These are phyloP conservation scores for Melampsora larici-populina DNA, from an alignment of 1,284 basidiomycete genomes.

Conservation along the genomic window DNA sequence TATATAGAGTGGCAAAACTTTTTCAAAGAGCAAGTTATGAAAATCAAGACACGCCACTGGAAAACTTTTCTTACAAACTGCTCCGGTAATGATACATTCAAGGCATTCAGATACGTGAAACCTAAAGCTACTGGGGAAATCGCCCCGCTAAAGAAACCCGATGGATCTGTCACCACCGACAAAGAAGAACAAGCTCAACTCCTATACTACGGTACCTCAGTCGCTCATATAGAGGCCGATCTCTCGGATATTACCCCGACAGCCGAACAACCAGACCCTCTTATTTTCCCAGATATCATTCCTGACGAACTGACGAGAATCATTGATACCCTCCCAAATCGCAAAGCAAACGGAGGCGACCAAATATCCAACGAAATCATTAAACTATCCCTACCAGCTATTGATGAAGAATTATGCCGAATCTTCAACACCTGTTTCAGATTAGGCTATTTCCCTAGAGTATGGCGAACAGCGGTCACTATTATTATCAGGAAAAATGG, in stretches of 20 bases:
- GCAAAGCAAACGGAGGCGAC: neutral
- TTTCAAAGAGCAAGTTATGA: neutral
- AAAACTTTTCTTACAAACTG: neutral
- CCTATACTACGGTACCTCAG: neutral
- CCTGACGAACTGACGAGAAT: neutral
- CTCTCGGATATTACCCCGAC: neutral
- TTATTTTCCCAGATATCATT: neutral
- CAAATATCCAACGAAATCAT: conserved; percentile 12
- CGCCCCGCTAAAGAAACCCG: neutral
- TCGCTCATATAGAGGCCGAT: neutral
- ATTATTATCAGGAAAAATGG: conserved; percentile 10
- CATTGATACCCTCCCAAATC: neutral
- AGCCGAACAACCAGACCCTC: neutral
- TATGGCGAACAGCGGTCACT: conserved; percentile 3
- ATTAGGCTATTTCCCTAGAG: neutral
- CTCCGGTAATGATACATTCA: neutral
- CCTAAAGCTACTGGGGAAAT: neutral
- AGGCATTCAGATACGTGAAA: neutral
- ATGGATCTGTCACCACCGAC: neutral
- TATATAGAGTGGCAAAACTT: neutral
- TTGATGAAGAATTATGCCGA: neutral
- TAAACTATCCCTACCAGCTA: no score
- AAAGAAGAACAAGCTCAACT: neutral
- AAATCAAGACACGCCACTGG: neutral
- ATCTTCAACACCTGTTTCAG: conserved; percentile 19